Evolutionary conservation across 2,329 filamentous ascomycete species (phyloP), one percentile per base, ranked within the genome.

Genomic region (Fusarium miscanthi): DNA sequence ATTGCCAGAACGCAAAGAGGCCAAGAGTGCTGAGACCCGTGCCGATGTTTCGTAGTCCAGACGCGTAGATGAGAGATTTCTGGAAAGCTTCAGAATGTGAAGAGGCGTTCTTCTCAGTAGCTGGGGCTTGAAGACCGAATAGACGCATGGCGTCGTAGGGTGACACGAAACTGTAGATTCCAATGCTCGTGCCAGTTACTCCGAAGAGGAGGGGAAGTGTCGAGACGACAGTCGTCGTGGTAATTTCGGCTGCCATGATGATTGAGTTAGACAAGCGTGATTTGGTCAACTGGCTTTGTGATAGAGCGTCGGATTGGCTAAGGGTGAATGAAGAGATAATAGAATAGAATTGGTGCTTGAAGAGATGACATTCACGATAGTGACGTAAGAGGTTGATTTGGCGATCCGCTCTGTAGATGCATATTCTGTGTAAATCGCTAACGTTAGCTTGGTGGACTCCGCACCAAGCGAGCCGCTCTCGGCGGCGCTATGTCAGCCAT

Each of bases 91-190:
- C 70, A 4, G 56, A 23, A 0, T 72, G 52, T 8, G 61, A 41
- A 0, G 25, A 3, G 6, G 40, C 30, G 12, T 12, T 11, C 13
- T 73, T 67, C 4, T 57, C 48, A 2, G 57, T 5, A 16, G 43
- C 17, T 23, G 70, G 23, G 11, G 8, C 21, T 2, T 40, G 48
- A 16, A 73, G 43, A 3, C 70, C 70, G 9, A 70, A 73, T 16
- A 48, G 37, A 19, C 61, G 70, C 12, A 70, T 60, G 21, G 66
- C 37, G n/a, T 66, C 37, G 27, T 45, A 56, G 13, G 70, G 70
- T 1, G 70, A 73, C 2, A 73, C 43, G 37, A 73, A 73, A 48
- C 70, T 71, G 48, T 73, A 73, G 33, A 73, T 67, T 35, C 70
- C 70, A 21, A 73, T 25, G 21, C 70, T 56, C 7, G 63, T 51